Conservation (phyloP, 768 basidiomycete genomes). For the Phlegmacium glaucopus region DNA sequence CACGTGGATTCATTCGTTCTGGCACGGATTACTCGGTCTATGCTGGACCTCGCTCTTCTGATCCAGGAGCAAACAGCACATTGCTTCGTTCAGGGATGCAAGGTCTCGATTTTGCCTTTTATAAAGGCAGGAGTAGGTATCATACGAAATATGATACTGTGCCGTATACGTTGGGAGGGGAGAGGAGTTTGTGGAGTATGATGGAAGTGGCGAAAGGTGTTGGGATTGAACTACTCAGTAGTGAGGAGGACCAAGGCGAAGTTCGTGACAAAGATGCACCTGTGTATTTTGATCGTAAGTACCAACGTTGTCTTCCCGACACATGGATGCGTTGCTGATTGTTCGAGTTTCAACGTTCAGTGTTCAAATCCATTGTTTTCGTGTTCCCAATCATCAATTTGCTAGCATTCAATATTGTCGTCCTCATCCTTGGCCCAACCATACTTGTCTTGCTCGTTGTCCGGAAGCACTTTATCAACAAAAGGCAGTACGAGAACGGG, state of each 20-base stretch:
- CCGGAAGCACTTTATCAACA: slow-evolving; percentile 19
- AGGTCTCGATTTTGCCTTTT: slow-evolving; percentile 80
- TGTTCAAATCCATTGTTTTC: slow-evolving; percentile 54
- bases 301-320: background rate
- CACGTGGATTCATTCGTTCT: slow-evolving; percentile 61
- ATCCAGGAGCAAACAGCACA: background rate
- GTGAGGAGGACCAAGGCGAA: slow-evolving; percentile 10
- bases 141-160: slow-evolving; percentile 75
- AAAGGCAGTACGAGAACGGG: background rate
- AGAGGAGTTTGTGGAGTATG: slow-evolving; percentile 69
- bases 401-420: slow-evolving; percentile 52
- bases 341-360: slow-evolving; percentile 31
- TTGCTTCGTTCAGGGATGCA: slow-evolving; percentile 39
- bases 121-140: slow-evolving; percentile 68
- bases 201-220: slow-evolving; percentile 62
- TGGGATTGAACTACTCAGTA: slow-evolving; percentile 52
- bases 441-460: slow-evolving; percentile 42
- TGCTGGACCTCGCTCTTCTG: slow-evolving; percentile 21
- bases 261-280: slow-evolving; percentile 27
- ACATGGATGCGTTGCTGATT: background rate
- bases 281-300: slow-evolving; percentile 76
- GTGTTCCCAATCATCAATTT: slow-evolving; percentile 51
- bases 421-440: slow-evolving; percentile 64
- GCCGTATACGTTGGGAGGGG: slow-evolving; percentile 50
- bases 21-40: slow-evolving; percentile 77